Percentiles rank a stretch among this genome's conserved stretches.
Conservation (phyloP, 2,329 filamentous ascomycete genomes). For the Sordariomycetes sp. region DNA sequence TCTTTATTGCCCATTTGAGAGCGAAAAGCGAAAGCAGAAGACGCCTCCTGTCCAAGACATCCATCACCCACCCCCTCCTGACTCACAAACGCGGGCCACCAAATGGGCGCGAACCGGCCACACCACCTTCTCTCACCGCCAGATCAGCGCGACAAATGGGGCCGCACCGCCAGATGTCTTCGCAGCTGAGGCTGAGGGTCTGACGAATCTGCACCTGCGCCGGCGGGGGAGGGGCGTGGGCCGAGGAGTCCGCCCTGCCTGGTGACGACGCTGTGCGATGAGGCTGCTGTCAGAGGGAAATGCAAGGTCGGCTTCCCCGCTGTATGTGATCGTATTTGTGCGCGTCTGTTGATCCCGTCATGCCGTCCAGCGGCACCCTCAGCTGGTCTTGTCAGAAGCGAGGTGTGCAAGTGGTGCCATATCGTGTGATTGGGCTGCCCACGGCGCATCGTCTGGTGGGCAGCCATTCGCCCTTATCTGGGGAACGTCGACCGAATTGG, state of each 20-base stretch:
- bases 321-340: neutral
- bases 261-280: neutral
- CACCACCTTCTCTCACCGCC: conserved; percentile 1
- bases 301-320: neutral
- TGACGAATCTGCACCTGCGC: neutral
- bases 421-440: neutral
- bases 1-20: neutral
- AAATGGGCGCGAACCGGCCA: neutral
- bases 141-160: neutral
- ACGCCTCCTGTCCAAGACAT: no score
- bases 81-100: neutral
- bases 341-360: neutral
- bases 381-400: neutral
- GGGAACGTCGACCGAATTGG: neutral
- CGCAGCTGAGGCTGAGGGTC: neutral
- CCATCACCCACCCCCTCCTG: neutral
- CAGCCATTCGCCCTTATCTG: neutral
- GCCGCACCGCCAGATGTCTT: neutral
- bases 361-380: neutral
- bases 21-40: no score
- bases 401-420: neutral
- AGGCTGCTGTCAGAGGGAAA: neutral
- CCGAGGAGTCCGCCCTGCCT: neutral
- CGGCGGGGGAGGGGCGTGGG: neutral
- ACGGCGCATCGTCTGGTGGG: no score